Evolutionary conservation across 2,329 filamentous ascomycete genomes (phyloP), one percentile per base, ranked within the genome.

Genomic region (Amylocarpus encephaloides): DNA sequence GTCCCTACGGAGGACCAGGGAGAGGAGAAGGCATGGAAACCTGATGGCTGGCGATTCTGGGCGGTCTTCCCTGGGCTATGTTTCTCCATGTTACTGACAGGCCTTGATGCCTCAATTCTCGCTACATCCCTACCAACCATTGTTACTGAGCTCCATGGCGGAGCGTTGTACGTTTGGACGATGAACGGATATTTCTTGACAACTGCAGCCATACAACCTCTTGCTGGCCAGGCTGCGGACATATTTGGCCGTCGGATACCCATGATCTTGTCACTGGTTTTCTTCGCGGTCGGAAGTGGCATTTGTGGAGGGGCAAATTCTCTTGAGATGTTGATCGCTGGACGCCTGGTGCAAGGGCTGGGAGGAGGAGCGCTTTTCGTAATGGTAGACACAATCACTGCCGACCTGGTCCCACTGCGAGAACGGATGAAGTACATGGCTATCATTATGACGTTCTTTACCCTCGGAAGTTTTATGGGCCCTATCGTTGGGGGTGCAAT

Each of bases 241-340:
- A 45, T 45, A 6, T 45, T 19, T 35, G 43, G 79, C 2, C 69
- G 78, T 1, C 68, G 73, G 22, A 70, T 65, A 43, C 62, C 69
- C 22, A 65, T 67, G 13, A 62, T 78, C 0, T 43, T 60, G 9
- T 62, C 72, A 2, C 68, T 78, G 1, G 65, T 62, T 10, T 52
- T 77, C 1, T 80, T 80, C 51, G 67, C 67, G 0, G 56, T 81
- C 0, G 79, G 79, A 0, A 78, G 76, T 49, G 74, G 71, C 0
- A 66, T 83, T 2, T 71, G 67, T 38, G 79, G 76, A 0, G 71
- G 70, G 0, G 73, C 79, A 0, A 67, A 59, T 0, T 71, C 56
- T 5, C 67, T 65, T 1, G 59, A 54, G 0, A 72, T 73, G 59
- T 65, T 85, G 2, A 78, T 85, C 13, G 71, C 68, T 4, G 72